Evolutionary conservation across 2,329 filamentous ascomycete genomes (phyloP).

Genomic region (Plectosphaerella sp.): DNA sequence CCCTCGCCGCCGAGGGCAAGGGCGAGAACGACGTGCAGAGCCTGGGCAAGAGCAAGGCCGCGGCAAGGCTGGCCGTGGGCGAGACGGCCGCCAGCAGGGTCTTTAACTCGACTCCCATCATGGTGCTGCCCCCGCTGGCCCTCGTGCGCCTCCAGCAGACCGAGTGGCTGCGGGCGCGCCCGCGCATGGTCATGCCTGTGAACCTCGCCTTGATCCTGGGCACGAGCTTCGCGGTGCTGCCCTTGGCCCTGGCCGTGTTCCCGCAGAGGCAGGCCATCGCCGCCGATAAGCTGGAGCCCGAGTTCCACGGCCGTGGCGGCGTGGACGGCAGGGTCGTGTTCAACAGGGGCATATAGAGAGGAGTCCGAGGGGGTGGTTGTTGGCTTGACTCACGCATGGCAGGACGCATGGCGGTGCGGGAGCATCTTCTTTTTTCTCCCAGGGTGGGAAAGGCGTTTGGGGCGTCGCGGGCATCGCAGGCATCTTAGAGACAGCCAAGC

Average conservation of each 20-base stretch:
- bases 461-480: not conserved
- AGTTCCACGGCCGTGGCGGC: slow-evolving; percentile 80
- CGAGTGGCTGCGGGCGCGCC: slow-evolving; percentile 74
- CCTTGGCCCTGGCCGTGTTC: slow-evolving; percentile 85
- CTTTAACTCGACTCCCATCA: slow-evolving; percentile 91
- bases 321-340: slow-evolving; percentile 85
- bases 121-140: slow-evolving; percentile 88
- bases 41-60: slow-evolving; percentile 82
- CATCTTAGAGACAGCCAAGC: not conserved
- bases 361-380: not conserved
- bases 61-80: slow-evolving; percentile 82
- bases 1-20: slow-evolving; percentile 51
- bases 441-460: not conserved
- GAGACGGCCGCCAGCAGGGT: slow-evolving; percentile 92
- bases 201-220: slow-evolving; percentile 84
- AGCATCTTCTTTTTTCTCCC: too few species aligned
- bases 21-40: slow-evolving; percentile 62
- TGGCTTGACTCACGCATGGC: too few species aligned
- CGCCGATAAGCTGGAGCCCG: slow-evolving; percentile 72
- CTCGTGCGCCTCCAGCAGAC: slow-evolving; percentile 81
- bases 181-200: slow-evolving; percentile 71
- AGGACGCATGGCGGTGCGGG: too few species aligned
- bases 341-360: slow-evolving; percentile 76
- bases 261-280: slow-evolving; percentile 83
- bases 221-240: slow-evolving; percentile 84